Percentiles rank a stretch among this genome's conserved stretches.
phyloP scores from a whole-genome alignment of 2,329 filamentous ascomycete genomes.

The Sclerotinia glacialis region DNA sequence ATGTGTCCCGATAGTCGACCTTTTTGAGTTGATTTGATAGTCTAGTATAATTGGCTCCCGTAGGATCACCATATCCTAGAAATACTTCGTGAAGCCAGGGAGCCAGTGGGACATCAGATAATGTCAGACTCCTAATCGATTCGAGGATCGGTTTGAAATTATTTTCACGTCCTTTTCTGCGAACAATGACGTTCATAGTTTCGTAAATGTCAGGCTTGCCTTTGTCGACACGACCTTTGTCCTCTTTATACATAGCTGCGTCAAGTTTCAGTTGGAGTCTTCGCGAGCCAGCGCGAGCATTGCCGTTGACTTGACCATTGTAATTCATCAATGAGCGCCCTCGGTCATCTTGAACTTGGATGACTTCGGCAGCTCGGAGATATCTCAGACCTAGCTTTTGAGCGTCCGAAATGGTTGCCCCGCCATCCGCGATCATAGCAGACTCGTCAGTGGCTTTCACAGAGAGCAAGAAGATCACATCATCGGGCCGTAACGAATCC shows the following conservation, averaged over 20 bases:
- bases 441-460: constrained; percentile 60
- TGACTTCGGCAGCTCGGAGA: constrained; percentile 79
- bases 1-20: constrained; percentile 90
- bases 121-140: constrained; percentile 80
- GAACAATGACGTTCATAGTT: constrained; percentile 78
- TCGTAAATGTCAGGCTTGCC: constrained; percentile 80
- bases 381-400: constrained; percentile 66
- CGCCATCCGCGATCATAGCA: constrained; percentile 54
- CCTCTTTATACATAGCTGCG: constrained; percentile 69
- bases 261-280: constrained; percentile 81
- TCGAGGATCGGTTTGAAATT: constrained; percentile 95
- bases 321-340: constrained; percentile 68
- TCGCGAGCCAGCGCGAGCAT: constrained; percentile 58
- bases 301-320: constrained; percentile 60
- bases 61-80: constrained; percentile 92
- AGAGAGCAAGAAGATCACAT: constrained; percentile 83
- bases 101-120: constrained; percentile 82
- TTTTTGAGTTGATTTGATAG: constrained; percentile 73
- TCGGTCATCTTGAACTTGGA: constrained; percentile 83
- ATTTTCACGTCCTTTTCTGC: constrained; percentile 84
- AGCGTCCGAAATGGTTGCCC: constrained; percentile 47
- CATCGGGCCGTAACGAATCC: constrained; percentile 82
- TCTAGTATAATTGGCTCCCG: constrained; percentile 80
- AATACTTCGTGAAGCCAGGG: constrained; percentile 96
- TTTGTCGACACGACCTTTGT: constrained; percentile 62